Percentiles rank a stretch among this genome's conserved stretches.
Conservation (phyloP, 1,284 basidiomycete species). For the Ganoderma multipileum region DNA sequence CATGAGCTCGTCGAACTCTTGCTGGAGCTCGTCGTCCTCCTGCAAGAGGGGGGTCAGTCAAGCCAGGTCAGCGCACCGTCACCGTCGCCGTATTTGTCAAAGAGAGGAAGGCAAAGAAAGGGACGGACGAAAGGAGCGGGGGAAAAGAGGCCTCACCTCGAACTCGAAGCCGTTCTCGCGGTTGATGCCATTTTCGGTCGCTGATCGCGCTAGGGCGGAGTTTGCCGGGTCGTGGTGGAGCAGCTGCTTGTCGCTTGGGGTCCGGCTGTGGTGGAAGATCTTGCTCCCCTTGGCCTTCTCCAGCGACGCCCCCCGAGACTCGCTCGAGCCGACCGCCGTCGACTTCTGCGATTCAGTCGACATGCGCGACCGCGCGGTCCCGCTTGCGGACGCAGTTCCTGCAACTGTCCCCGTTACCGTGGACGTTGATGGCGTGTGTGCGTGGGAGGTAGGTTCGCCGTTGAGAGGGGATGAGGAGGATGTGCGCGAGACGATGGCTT, state of each 20-base stretch:
- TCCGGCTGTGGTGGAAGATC: constrained; percentile 53
- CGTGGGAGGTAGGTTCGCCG: constrained; percentile 19
- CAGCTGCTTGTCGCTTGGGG: constrained; percentile 40
- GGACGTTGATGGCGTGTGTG: constrained; percentile 3
- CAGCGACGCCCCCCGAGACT: constrained; percentile 56
- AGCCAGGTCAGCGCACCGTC: background rate
- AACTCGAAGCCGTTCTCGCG: constrained; percentile 34
- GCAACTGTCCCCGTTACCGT: background rate
- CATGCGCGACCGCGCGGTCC: constrained; percentile 39
- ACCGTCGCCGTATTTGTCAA: background rate
- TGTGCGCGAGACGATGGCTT: constrained; percentile 28
- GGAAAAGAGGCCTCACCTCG: constrained; percentile 33
- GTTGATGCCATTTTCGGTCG: constrained; percentile 34
- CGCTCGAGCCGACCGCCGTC: constrained; percentile 30
- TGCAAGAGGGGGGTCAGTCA: constrained; percentile 18
- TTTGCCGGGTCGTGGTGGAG: constrained; percentile 21
- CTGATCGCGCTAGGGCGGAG: constrained; percentile 42
- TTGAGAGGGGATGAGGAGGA: constrained; percentile 31
- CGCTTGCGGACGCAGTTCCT: background rate
- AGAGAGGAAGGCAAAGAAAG: background rate
- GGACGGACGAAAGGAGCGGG: constrained; percentile 5
- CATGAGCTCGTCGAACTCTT: constrained; percentile 92
- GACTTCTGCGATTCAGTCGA: constrained; percentile 50
- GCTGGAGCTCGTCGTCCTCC: constrained; percentile 62
- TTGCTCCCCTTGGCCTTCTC: constrained; percentile 66